Evolutionary conservation across 139 green algal species (phyloP).

Genomic region (Coccomyxa sp.): DNA sequence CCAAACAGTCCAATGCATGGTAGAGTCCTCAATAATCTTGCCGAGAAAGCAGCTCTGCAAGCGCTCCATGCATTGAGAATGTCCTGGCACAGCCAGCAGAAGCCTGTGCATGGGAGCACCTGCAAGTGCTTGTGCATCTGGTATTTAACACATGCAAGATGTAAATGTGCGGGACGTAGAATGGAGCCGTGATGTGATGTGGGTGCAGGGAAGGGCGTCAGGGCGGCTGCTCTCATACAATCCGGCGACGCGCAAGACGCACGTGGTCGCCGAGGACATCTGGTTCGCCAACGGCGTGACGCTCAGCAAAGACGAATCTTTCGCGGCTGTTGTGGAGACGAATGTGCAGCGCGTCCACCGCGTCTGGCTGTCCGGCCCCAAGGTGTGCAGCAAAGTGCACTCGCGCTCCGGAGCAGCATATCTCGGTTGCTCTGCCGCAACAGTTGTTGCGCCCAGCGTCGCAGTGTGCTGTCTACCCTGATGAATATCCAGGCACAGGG

Average conservation of each 20-base stretch:
- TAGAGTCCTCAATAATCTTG: too few relatives aligned
- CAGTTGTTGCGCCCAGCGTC: too few relatives aligned
- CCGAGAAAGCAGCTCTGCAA: too few relatives aligned
- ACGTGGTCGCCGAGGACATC: constrained; percentile 22
- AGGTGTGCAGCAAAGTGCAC: constrained; percentile 12
- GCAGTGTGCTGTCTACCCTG: too few relatives aligned
- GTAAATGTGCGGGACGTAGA: too few relatives aligned
- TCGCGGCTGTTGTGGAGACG: constrained; percentile 32
- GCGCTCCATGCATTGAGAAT: too few relatives aligned
- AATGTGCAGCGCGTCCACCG: constrained; percentile 26
- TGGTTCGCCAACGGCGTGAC: constrained; percentile 43
- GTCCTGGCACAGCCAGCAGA: too few relatives aligned
- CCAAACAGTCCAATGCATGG: background rate
- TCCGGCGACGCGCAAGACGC: constrained; percentile 7
- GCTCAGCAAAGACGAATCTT: constrained; percentile 22
- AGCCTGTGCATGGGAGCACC: too few relatives aligned
- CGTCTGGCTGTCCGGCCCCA: constrained; percentile 59
- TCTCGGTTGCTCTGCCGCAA: too few relatives aligned
- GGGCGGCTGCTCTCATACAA: constrained; percentile 39
- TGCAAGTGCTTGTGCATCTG: too few relatives aligned
- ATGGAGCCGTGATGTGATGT: background rate
- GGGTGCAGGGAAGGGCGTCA: constrained; percentile 24
- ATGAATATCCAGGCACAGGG: too few relatives aligned
- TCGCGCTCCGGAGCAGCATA: background rate
- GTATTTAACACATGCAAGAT: too few relatives aligned